phyloP scores from a whole-genome alignment of 306 rosid genomes.

The Benincasa hispida region DNA sequence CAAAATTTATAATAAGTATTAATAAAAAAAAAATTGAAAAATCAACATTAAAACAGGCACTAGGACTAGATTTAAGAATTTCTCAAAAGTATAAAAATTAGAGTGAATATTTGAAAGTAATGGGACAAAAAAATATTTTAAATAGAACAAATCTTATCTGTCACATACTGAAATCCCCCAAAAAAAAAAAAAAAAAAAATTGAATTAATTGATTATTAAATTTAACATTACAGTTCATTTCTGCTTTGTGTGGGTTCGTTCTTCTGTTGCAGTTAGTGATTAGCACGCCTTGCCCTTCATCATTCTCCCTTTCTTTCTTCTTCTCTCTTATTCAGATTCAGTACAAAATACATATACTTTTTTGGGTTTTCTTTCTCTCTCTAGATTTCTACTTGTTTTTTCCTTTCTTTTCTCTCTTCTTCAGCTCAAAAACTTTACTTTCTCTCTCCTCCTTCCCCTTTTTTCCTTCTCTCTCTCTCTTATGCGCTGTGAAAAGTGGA shows the following conservation, averaged over 20 bases:
- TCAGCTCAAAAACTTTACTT: constrained; percentile 1
- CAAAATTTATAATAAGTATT: no score
- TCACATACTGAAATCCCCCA: neutral
- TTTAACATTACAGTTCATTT: constrained; percentile 44
- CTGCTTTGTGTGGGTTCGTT: constrained; percentile 22
- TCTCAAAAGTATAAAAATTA: no score
- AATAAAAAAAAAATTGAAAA: no score
- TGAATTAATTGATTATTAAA: neutral
- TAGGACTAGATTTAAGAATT: no score
- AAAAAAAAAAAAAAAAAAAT: neutral
- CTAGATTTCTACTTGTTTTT: constrained; percentile 6
- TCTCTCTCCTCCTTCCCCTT: constrained; percentile 15
- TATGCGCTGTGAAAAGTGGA: constrained; percentile 13
- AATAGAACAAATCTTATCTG: no score
- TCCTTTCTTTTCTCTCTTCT: neutral
- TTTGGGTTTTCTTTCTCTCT: constrained; percentile 14
- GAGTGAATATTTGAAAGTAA: no score
- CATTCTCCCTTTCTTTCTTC: constrained; percentile 29
- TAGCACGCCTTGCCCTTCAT: constrained; percentile 98
- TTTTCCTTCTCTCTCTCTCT: constrained; percentile 1
- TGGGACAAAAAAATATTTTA: no score
- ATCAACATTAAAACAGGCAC: no score
- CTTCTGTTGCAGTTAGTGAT: constrained; percentile 76
- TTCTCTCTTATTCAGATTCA: constrained; percentile 1
- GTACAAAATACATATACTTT: neutral